Evolutionary conservation across 495 filamentous ascomycete species (phyloP), one percentile per base, ranked within the genome.

Genomic region (Parmelia sp.): DNA sequence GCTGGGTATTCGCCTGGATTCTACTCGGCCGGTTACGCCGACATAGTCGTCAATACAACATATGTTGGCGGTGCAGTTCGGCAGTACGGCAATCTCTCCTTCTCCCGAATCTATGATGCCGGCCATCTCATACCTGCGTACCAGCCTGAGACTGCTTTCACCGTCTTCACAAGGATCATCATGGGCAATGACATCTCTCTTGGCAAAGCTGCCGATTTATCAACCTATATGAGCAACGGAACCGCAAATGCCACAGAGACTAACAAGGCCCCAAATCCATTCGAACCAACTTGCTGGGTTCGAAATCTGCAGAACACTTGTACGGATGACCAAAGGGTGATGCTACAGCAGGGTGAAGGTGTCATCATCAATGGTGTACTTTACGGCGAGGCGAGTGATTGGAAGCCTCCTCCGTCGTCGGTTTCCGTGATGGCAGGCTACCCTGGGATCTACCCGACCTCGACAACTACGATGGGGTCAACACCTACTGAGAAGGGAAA

Each of bases 211-310:
- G 71, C 83, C 44, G 71, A 86, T 68, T 74, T 83, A 9, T 71
- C 74, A 14, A 70, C 65, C 29, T 88, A 83, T 71, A 76, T 74
- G 64, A 86, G 81, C 10, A 77, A 74, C 12, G 87, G 87, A 8
- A 72, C 78, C 9, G 58, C 71, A 27, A 80, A 81, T 62, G 75
- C 85, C 4, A 80, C 75, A 6, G 71, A 76, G 49, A 75, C 73
- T 4, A 74, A 80, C 59, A 76, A 65, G 17, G 64, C 81, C 4
- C 80, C 82, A 0, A 35, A 61, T 2, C 76, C 72, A 55, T 75
- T 75, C 9, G 65, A 70, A n/a, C 73, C 75, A 11, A 83, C 78
- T 14, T 90, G 87, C 71, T 89, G 79, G 73, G 62, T 88, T 10
- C 79, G 86, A 45, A 74, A 74, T 60, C 74, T 84, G 21, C 61